phyloP scores from a whole-genome alignment of 2,329 filamentous ascomycete species.

The Hymenoscyphus infarciens region DNA sequence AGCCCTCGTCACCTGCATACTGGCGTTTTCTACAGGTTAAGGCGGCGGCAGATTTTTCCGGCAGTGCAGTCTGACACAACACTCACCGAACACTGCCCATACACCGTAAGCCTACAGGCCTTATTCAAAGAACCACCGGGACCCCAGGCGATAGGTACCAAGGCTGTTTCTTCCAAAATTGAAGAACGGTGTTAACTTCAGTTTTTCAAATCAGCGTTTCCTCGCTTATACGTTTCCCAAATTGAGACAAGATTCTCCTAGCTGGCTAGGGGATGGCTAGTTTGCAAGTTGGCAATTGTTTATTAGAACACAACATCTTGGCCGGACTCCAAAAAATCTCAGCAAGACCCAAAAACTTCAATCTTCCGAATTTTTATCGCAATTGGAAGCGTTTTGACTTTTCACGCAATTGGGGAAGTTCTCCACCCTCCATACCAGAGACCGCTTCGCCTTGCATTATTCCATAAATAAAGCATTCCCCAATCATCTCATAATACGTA shows the following conservation, averaged over 20 bases:
- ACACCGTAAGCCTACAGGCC: too few species aligned
- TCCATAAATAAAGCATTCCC: slow-evolving; percentile 27
- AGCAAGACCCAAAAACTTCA: neutral
- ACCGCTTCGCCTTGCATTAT: slow-evolving; percentile 29
- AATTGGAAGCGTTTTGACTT: neutral
- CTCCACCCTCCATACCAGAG: neutral
- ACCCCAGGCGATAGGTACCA: neutral
- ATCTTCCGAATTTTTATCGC: neutral
- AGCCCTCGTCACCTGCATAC: neutral
- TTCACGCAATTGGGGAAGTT: neutral
- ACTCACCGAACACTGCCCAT: too few species aligned
- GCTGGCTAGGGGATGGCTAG: neutral
- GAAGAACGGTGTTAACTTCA: neutral
- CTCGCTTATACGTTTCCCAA: neutral
- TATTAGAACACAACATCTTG: neutral
- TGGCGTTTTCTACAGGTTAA: neutral
- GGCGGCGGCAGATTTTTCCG: neutral
- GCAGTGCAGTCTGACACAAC: neutral
- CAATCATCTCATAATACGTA: neutral
- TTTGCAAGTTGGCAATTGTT: neutral
- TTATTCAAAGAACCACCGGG: too few species aligned
- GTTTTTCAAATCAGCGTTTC: neutral
- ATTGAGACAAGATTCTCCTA: neutral
- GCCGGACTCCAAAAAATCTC: neutral
- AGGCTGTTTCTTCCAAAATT: neutral